Evolutionary conservation across 441 rosid species (phyloP), one percentile per base, ranked within the genome.

Genomic region (Gossypium lobatum): DNA sequence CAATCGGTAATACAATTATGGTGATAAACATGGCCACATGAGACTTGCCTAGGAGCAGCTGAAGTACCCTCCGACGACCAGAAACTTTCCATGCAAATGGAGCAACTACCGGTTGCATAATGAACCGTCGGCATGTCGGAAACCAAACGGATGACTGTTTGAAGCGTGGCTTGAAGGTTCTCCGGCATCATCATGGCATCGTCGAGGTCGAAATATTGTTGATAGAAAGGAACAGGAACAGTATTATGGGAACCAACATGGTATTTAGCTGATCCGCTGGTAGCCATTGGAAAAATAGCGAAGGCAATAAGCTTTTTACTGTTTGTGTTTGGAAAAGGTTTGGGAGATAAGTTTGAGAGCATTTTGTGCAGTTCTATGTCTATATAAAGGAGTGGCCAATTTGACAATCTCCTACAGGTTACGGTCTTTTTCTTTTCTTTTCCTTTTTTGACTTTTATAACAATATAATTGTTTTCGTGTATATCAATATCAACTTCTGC

Each of bases 11-110:
- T 85, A 64, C 91, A 87, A 57, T 48, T 11, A 1, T 65, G 79
- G 21, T 85, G 91, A 73, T 70, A 85, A 13, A 80, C 82, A 53
- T 87, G 91, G 39, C 88, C 89, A 26, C 91, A 87, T 0, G 83
- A 79, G 52, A 76, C 73, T 66, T 45, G 76, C 53, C 72, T 80
- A 14, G 10, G 5, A 21, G 31, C 3, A 65, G 76, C 74, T 4
- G 37, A 59, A 34, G 9, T 6, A 17, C 21, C 63, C 1, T 55
- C 6, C 1, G 39, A 73, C 2, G 71, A 7, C 34, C 28, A 3
- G 37, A 87, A 82, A 54, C 75, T 65, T 42, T 87, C 89, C 87
- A 85, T 83, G 76, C 91, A 87, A 2, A 87, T 67, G 0, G 83
- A 59, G 66, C 91, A 87, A 45, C 16, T 77, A 1, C 66, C 77